These are phyloP conservation scores for Leccinum pachyderme DNA, from an alignment of 1,284 basidiomycete species.

Conservation along the genomic window DNA sequence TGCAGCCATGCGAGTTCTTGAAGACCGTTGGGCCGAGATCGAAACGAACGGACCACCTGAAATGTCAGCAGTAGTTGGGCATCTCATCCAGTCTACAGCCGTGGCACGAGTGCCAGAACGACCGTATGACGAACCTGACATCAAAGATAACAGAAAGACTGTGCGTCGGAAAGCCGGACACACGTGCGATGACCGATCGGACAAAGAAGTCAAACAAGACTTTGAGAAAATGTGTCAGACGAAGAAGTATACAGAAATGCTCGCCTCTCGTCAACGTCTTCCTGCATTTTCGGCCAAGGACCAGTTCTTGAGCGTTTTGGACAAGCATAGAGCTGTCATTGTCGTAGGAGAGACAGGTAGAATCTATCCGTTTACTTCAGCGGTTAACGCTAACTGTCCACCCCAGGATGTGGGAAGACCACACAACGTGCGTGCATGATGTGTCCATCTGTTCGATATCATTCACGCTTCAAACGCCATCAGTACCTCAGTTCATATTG, in stretches of 20 bases:
- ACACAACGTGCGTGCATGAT: conserved; percentile 58
- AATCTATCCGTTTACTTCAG: background rate
- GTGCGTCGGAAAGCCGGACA: conserved; percentile 15
- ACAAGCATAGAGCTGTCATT: conserved; percentile 67
- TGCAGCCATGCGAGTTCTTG: conserved; percentile 72
- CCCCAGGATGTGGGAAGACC: conserved; percentile 83
- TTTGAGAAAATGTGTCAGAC: conserved; percentile 50
- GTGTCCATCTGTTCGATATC: background rate
- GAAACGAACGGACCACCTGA: conserved; percentile 74
- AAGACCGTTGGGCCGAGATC: conserved; percentile 64
- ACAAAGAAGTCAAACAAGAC: conserved; percentile 53
- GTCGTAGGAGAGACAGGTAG: conserved; percentile 83
- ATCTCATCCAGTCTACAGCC: conserved; percentile 7
- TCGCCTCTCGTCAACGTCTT: conserved; percentile 58
- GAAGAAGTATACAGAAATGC: conserved; percentile 57
- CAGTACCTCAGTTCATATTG: conserved; percentile 86
- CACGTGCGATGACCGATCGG: conserved; percentile 44
- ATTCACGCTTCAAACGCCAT: conserved; percentile 4
- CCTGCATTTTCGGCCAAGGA: conserved; percentile 73
- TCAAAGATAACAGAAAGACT: background rate
- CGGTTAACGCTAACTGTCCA: conserved; percentile 12
- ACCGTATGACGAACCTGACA: background rate
- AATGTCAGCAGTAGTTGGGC: conserved; percentile 58
- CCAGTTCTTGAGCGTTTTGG: conserved; percentile 62
- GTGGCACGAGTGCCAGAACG: conserved; percentile 1